Evolutionary conservation across 306 rosid genomes (phyloP).

Genomic region (Cucumis melo): DNA sequence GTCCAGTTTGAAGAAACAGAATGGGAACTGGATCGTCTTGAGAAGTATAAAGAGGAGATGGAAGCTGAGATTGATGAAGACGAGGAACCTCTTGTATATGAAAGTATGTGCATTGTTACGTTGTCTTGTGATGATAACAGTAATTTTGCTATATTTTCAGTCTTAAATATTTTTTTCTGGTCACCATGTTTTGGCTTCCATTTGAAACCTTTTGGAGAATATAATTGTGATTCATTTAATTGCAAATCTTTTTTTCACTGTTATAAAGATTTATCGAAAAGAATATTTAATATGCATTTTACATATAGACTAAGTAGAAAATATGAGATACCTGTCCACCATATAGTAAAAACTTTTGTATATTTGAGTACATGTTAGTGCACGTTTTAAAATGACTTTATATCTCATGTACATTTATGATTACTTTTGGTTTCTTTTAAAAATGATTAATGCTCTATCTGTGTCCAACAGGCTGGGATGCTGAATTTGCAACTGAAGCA

Average conservation of each 20-base stretch:
- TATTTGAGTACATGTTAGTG: background rate
- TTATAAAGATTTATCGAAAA: background rate
- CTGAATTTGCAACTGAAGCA: slow-evolving; percentile 94
- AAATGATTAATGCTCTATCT: background rate
- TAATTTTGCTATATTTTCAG: background rate
- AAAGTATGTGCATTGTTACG: slow-evolving; percentile 40
- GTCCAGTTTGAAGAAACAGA: slow-evolving; percentile 87
- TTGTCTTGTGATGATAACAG: background rate
- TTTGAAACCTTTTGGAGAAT: background rate
- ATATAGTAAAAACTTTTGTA: background rate
- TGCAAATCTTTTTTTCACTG: background rate
- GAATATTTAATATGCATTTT: background rate
- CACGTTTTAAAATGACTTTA: background rate
- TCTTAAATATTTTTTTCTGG: background rate
- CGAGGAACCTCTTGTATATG: slow-evolving; percentile 97
- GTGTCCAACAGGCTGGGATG: slow-evolving; percentile 72
- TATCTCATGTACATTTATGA: background rate
- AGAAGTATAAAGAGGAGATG: slow-evolving; percentile 96
- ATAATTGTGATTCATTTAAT: background rate
- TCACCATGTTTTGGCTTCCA: background rate
- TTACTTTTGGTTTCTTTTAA: background rate
- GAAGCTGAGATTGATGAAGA: slow-evolving; percentile 99
- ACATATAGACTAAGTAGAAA: background rate
- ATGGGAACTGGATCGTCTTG: slow-evolving; percentile 96
- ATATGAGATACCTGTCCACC: background rate